Percentiles rank a stretch among this genome's conserved stretches.
Conservation (phyloP, 345 rosid genomes). For the thale cress (Arabidopsis thaliana) region DNA sequence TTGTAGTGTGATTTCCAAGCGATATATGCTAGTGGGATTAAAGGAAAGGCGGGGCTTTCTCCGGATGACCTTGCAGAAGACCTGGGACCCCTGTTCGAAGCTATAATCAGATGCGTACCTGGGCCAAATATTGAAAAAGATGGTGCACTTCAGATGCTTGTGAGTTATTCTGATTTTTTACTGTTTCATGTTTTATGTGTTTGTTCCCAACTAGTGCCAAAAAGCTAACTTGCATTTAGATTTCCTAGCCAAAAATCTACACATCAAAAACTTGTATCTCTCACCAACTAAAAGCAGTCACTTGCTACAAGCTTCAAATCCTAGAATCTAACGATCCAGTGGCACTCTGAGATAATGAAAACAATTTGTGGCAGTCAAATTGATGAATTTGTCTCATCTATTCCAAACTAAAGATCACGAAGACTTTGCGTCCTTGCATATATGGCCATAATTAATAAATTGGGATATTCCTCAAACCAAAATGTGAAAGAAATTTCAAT, state of each 20-base stretch:
- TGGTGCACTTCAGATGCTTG: slow-evolving; percentile 98
- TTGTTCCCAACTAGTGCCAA: slow-evolving; percentile 18
- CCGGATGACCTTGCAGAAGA: slow-evolving; percentile 89
- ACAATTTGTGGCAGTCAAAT: slow-evolving; percentile 1
- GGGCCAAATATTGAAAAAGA: slow-evolving; percentile 89
- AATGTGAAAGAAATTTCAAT: slow-evolving; percentile 13
- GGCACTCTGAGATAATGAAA: not conserved
- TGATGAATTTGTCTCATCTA: not conserved
- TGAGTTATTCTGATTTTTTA: slow-evolving; percentile 60
- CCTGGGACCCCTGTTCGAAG: slow-evolving; percentile 91
- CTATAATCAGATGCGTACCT: slow-evolving; percentile 94
- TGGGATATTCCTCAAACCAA: slow-evolving; percentile 1
- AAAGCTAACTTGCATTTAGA: slow-evolving; percentile 21
- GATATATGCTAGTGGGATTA: slow-evolving; percentile 91
- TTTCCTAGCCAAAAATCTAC: not conserved
- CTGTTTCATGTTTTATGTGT: slow-evolving; percentile 34
- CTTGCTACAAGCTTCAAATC: slow-evolving; percentile 10
- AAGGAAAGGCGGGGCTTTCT: slow-evolving; percentile 91
- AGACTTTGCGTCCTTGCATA: slow-evolving; percentile 11
- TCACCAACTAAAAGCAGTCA: slow-evolving; percentile 21
- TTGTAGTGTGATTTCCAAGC: slow-evolving; percentile 97
- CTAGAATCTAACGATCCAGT: slow-evolving; percentile 3
- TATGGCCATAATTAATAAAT: not conserved
- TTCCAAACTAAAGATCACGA: not conserved
- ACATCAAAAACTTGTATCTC: slow-evolving; percentile 1